phyloP scores from a whole-genome alignment of 352 stramenopile genomes.

The Phytophthora citrophthora region DNA sequence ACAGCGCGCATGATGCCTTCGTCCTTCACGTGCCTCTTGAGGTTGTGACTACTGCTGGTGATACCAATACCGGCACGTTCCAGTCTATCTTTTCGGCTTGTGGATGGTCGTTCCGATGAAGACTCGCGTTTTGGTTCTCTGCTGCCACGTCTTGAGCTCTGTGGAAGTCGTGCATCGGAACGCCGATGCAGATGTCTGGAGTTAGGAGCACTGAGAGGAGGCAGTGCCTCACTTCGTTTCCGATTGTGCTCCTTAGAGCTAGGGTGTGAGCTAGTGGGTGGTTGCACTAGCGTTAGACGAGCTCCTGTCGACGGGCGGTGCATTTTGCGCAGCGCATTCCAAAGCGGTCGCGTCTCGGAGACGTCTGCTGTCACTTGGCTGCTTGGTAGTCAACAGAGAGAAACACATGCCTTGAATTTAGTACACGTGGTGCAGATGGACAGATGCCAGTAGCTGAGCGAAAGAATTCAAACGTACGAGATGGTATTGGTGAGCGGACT shows the following conservation, averaged over 20 bases:
- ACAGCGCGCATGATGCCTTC: slow-evolving; percentile 25
- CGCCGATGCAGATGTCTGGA: slow-evolving; percentile 24
- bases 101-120: slow-evolving; percentile 11
- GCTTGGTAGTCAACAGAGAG: slow-evolving; percentile 1
- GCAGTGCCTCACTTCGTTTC: slow-evolving; percentile 33
- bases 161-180: slow-evolving; percentile 13
- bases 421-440: background rate
- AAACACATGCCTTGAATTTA: slow-evolving; percentile 10
- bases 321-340: slow-evolving; percentile 53
- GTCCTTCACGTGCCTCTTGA: slow-evolving; percentile 27
- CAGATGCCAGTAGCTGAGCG: slow-evolving; percentile 2
- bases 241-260: slow-evolving; percentile 10
- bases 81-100: slow-evolving; percentile 21
- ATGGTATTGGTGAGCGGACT: slow-evolving; percentile 6
- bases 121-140: slow-evolving; percentile 25
- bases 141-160: slow-evolving; percentile 13
- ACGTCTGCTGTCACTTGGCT: slow-evolving; percentile 22
- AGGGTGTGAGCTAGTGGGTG: slow-evolving; percentile 1
- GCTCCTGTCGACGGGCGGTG: slow-evolving; percentile 26
- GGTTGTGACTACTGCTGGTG: slow-evolving; percentile 24
- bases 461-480: slow-evolving; percentile 30
- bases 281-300: slow-evolving; percentile 14
- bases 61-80: slow-evolving; percentile 28
- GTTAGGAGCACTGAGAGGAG: slow-evolving; percentile 21
- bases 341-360: slow-evolving; percentile 38